Evolutionary conservation across 345 rosid genomes (phyloP).

Genomic region (Bretschneidera sinensis): DNA sequence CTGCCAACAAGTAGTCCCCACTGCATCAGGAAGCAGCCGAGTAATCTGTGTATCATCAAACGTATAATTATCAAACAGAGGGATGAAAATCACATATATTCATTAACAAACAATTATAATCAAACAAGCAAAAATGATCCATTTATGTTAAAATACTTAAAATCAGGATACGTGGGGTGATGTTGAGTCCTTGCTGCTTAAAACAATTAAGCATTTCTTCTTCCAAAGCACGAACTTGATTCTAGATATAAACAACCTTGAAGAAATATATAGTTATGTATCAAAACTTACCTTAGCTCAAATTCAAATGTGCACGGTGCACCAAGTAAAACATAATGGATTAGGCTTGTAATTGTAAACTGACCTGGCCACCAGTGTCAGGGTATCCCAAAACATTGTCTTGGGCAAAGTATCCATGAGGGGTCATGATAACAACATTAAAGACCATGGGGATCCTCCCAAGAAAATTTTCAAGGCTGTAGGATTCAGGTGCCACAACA

Average conservation of each 20-base stretch:
- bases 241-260: too few species aligned
- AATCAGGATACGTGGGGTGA: constrained; percentile 79
- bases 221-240: constrained; percentile 92
- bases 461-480: constrained; percentile 74
- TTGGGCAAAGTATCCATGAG: constrained; percentile 94
- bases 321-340: background rate
- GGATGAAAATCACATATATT: too few species aligned
- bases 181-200: constrained; percentile 78
- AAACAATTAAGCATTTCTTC: constrained; percentile 73
- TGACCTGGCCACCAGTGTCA: constrained; percentile 92
- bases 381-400: constrained; percentile 93
- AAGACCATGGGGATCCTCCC: constrained; percentile 82
- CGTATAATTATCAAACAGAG: too few species aligned
- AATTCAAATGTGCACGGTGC: too few species aligned
- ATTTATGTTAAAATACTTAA: too few species aligned
- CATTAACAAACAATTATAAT: too few species aligned
- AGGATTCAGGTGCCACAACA: constrained; percentile 90
- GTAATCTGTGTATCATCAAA: constrained; percentile 67
- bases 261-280: too few species aligned
- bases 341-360: background rate
- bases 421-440: constrained; percentile 79
- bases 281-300: too few species aligned
- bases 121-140: too few species aligned
- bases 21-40: constrained; percentile 84
- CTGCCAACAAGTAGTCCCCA: constrained; percentile 85